Conservation (phyloP, 2,329 filamentous ascomycete species). For the Colletotrichum sp. region DNA sequence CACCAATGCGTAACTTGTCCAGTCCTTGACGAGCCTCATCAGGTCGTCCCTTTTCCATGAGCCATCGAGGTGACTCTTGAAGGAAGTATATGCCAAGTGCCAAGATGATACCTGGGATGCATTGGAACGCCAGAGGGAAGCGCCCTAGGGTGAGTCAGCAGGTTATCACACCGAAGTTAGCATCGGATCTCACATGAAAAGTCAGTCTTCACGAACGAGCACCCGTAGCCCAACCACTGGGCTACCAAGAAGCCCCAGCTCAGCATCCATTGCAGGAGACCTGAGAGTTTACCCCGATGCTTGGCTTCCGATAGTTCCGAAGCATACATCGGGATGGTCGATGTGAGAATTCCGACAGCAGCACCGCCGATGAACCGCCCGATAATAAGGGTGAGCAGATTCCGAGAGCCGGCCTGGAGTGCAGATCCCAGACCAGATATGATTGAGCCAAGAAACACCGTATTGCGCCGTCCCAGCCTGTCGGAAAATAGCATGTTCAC, state of each 20-base stretch:
- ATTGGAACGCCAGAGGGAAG: slow-evolving; percentile 36
- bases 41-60: slow-evolving; percentile 39
- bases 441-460: slow-evolving; percentile 33
- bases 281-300: slow-evolving; percentile 42
- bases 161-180: neutral
- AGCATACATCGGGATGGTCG: slow-evolving; percentile 51
- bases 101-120: slow-evolving; percentile 27
- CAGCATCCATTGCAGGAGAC: slow-evolving; percentile 50
- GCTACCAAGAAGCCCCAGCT: slow-evolving; percentile 46
- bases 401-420: slow-evolving; percentile 34
- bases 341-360: slow-evolving; percentile 52
- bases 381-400: slow-evolving; percentile 47
- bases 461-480: slow-evolving; percentile 30
- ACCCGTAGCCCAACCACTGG: slow-evolving; percentile 36
- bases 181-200: slow-evolving; percentile 32
- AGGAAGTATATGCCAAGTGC: slow-evolving; percentile 29
- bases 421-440: slow-evolving; percentile 33
- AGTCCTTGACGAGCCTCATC: slow-evolving; percentile 38
- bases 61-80: slow-evolving; percentile 28
- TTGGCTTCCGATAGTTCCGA: slow-evolving; percentile 43
- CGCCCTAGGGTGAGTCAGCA: slow-evolving; percentile 26
- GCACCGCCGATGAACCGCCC: slow-evolving; percentile 54
- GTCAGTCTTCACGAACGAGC: slow-evolving; percentile 27
- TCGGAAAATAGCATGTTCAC: slow-evolving; percentile 35
- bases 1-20: slow-evolving; percentile 33